These are phyloP conservation scores for Skeletonema grethae DNA, from an alignment of 108 stramenopile genomes.

Conservation along the genomic window DNA sequence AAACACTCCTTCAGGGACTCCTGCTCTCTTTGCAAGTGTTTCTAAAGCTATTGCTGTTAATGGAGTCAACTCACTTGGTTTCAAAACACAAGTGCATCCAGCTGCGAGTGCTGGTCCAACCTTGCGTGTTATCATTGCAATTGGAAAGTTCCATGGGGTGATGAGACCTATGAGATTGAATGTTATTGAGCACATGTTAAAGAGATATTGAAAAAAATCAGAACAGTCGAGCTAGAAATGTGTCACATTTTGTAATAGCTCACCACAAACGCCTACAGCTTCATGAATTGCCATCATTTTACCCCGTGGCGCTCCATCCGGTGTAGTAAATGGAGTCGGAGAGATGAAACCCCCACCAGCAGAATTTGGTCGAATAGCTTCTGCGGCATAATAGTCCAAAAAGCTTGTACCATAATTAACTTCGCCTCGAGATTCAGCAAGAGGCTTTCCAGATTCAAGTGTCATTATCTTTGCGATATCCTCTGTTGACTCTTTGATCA, in stretches of 20 bases:
- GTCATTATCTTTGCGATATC: slow-evolving; percentile 75
- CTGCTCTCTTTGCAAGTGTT: slow-evolving; percentile 70
- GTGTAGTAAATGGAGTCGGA: slow-evolving; percentile 62
- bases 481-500: slow-evolving; percentile 51
- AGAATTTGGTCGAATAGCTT: slow-evolving; percentile 79
- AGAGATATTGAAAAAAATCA: not conserved
- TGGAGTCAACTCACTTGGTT: slow-evolving; percentile 90
- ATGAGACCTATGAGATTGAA: slow-evolving; percentile 39
- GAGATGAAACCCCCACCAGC: slow-evolving; percentile 70
- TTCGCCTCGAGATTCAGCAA: slow-evolving; percentile 88
- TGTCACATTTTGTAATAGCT: not conserved
- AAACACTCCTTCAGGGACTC: slow-evolving; percentile 79
- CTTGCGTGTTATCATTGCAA: slow-evolving; percentile 97
- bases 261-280: slow-evolving; percentile 82
- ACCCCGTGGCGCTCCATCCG: slow-evolving; percentile 55
- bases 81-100: slow-evolving; percentile 87
- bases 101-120: slow-evolving; percentile 90
- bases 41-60: slow-evolving; percentile 81
- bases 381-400: slow-evolving; percentile 89
- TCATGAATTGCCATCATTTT: slow-evolving; percentile 77
- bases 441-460: slow-evolving; percentile 94
- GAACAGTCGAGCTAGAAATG: not conserved
- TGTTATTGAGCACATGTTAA: not conserved
- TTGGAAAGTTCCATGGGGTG: slow-evolving; percentile 99
- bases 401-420: slow-evolving; percentile 83